Base-by-base conservation (phyloP, 179 eudicot species). In the Camellia oleifera region DNA sequence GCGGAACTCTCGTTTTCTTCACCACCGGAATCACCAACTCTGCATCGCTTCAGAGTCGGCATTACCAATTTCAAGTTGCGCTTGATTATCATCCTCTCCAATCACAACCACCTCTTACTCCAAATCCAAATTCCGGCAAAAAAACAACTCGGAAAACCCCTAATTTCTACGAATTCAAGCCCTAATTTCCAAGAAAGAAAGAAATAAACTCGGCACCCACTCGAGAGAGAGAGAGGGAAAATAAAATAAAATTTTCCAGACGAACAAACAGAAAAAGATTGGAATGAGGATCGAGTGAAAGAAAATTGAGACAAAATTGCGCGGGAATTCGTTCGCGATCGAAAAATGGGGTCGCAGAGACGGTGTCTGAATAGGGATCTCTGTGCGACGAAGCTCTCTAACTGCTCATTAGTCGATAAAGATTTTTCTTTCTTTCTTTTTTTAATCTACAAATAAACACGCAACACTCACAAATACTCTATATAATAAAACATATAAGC, bases 21-120 rank as follows among this genome's bases (percentile, higher is more conserved):
- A 0, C 52, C 85, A 12, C 81, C 90, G 0, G 91, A 83, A 74
- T 88, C 96, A 56, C 82, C 82, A 32, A 66, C 82, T 66, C 97
- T 85, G 80, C 95, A 92, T 87, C 98, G 93, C 82, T 95, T 93
- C 77, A 91, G 75, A 76, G 84, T 81, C 85, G 96, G 97, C 97
- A 95, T 97, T 97, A 85, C 90, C 78, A 95, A 85, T 92, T 97
- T 97, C 86, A 93, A 87, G 82, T 85, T 90, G 75, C 92, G 85
- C 90, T 97, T 97, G 73, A 97, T 93, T 74, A 97, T 97, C 99
- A 97, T 97, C 86, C 52, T 45, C 73, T 32, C 15, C 65, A 77
- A 50, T 77, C 63, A 50, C 68, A 26, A 8, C 32, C 48, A 13
- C 45, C 40, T 18, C 7, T 57, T 20, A 44, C 15, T 44, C 57